Evolutionary conservation across 1,284 basidiomycete species (phyloP).

Genomic region (Mrakiaceae sp.): DNA sequence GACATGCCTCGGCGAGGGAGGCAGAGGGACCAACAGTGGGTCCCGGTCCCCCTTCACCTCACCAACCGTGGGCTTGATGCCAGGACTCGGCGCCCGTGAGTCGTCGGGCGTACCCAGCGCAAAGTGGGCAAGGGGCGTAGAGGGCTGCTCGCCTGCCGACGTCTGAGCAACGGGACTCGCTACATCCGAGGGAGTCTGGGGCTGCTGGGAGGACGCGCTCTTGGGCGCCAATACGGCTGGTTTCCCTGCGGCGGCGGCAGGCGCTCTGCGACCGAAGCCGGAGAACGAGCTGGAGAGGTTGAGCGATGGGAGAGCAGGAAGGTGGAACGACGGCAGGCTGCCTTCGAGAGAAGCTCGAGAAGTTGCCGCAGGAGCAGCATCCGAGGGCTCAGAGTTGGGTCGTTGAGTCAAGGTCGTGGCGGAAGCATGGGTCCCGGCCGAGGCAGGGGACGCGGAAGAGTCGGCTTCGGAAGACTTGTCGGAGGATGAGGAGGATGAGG

Average conservation of each 20-base stretch:
- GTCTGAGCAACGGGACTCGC: neutral
- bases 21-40: constrained; percentile 18
- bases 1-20: constrained; percentile 16
- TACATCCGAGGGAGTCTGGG: neutral
- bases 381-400: too few relatives aligned
- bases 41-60: neutral
- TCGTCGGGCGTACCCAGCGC: too few relatives aligned
- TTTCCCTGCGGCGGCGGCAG: neutral
- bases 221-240: constrained; percentile 5
- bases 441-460: neutral
- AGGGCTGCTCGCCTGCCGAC: neutral
- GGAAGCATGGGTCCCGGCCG: neutral
- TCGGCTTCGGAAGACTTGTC: neutral
- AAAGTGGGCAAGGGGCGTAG: too few relatives aligned
- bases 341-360: neutral
- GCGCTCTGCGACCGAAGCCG: neutral
- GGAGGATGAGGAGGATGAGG: neutral
- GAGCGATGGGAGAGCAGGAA: constrained; percentile 19
- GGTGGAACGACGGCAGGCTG: neutral
- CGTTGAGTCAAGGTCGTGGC: neutral
- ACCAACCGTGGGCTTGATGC: neutral
- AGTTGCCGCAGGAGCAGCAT: too few relatives aligned
- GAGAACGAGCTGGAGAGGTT: constrained; percentile 16
- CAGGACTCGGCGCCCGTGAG: neutral
- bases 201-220: neutral